Percentiles rank a stretch among this genome's conserved stretches.
Conservation (phyloP, 2,329 filamentous ascomycete species). For the Phyllosticta citriasiana region DNA sequence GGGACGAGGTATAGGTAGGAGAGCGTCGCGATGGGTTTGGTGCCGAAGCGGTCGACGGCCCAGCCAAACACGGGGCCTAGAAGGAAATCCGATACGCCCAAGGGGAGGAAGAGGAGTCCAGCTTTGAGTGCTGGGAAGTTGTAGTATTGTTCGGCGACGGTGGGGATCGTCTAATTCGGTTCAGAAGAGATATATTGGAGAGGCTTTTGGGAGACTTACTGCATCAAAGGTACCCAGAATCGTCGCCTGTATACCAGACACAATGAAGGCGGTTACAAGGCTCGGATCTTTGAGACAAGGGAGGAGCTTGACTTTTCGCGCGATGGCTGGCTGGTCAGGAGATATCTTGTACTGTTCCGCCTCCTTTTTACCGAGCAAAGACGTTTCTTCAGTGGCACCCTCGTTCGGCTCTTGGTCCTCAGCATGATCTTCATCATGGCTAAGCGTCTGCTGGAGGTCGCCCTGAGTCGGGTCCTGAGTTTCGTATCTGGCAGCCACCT, state of each 20-base stretch:
- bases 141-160: slow-evolving; percentile 33
- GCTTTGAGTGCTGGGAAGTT: slow-evolving; percentile 33
- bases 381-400: not conserved
- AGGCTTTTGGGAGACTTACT: not conserved
- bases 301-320: slow-evolving; percentile 36
- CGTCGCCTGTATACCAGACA: slow-evolving; percentile 35
- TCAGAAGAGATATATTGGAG: not conserved
- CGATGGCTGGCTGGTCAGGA: not conserved
- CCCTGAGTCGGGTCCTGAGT: slow-evolving; percentile 1
- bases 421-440: not conserved
- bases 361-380: slow-evolving; percentile 1
- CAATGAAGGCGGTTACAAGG: slow-evolving; percentile 25
- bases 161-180: slow-evolving; percentile 29
- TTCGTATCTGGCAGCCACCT: slow-evolving; percentile 32
- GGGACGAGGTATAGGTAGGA: slow-evolving; percentile 33
- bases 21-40: slow-evolving; percentile 32
- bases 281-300: slow-evolving; percentile 27
- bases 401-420: not conserved
- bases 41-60: slow-evolving; percentile 38
- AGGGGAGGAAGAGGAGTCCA: slow-evolving; percentile 38
- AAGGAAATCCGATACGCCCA: slow-evolving; percentile 35
- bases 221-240: slow-evolving; percentile 37
- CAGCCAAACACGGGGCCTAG: slow-evolving; percentile 39
- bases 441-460: not conserved
- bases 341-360: slow-evolving; percentile 8